Percentiles rank a stretch among this genome's conserved stretches.
phyloP scores from a whole-genome alignment of 1,139 yeast genomes.

The Scheffersomyces parashehatae region DNA sequence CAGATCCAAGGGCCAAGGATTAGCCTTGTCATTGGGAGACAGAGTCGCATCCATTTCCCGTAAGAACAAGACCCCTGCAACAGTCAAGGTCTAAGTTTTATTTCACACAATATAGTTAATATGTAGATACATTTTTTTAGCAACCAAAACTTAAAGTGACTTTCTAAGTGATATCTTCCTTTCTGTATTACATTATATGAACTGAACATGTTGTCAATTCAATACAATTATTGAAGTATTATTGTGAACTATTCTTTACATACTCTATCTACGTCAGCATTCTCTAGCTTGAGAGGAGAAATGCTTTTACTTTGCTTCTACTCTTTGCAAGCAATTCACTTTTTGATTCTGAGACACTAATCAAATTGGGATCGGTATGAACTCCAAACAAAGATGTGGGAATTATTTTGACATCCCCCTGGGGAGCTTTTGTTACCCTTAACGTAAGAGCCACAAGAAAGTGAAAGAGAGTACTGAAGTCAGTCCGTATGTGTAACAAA shows the following conservation, averaged over 20 bases:
- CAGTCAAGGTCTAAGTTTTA: conserved; percentile 4
- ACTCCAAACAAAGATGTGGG: conserved; percentile 24
- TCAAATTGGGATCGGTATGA: conserved; percentile 28
- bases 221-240: background rate
- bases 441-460: conserved; percentile 1
- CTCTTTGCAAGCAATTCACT: conserved; percentile 8
- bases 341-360: conserved; percentile 21
- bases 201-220: background rate
- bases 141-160: conserved; percentile 3
- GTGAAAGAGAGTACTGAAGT: conserved; percentile 18
- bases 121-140: conserved; percentile 8
- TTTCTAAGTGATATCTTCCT: background rate
- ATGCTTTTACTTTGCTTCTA: background rate
- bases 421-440: background rate
- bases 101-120: background rate
- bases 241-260: background rate
- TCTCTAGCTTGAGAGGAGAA: too few species aligned
- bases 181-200: background rate
- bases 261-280: too few species aligned
- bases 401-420: conserved; percentile 15
- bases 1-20: conserved; percentile 96
- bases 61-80: conserved; percentile 36
- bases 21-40: conserved; percentile 93
- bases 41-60: conserved; percentile 80
- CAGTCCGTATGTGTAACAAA: conserved; percentile 19